These are phyloP conservation scores for Nadsonia commutata DNA, from an alignment of 1,139 yeast species.

Conservation along the genomic window DNA sequence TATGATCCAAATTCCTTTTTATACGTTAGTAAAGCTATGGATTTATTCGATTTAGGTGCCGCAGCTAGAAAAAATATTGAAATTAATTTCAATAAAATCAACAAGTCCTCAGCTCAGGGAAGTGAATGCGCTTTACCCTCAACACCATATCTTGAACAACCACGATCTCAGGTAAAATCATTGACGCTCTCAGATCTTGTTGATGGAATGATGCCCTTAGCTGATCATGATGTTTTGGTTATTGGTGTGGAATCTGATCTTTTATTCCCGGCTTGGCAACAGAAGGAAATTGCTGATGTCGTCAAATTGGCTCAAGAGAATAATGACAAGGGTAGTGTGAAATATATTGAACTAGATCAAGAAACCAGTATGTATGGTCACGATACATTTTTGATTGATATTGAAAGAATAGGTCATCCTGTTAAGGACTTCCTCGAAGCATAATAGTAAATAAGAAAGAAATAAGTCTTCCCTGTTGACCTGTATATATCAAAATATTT, in stretches of 20 bases:
- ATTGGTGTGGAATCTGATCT: slow-evolving; percentile 88
- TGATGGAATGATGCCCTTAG: slow-evolving; percentile 48
- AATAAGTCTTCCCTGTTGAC: too few species aligned
- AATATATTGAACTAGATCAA: slow-evolving; percentile 59
- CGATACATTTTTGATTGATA: slow-evolving; percentile 71
- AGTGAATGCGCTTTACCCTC: slow-evolving; percentile 32
- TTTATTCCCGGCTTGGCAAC: slow-evolving; percentile 91
- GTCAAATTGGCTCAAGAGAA: slow-evolving; percentile 28
- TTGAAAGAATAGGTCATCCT: slow-evolving; percentile 69
- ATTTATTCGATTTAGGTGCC: slow-evolving; percentile 67
- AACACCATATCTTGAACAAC: slow-evolving; percentile 42
- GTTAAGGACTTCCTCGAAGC: slow-evolving; percentile 43
- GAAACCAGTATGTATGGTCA: slow-evolving; percentile 76
- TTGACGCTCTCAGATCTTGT: slow-evolving; percentile 36
- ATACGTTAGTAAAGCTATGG: slow-evolving; percentile 89
- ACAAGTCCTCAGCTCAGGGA: slow-evolving; percentile 14
- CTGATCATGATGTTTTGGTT: slow-evolving; percentile 54
- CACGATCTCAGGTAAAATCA: slow-evolving; percentile 15
- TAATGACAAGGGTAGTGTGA: slow-evolving; percentile 21
- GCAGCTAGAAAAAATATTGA: slow-evolving; percentile 32
- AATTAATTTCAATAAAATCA: slow-evolving; percentile 13
- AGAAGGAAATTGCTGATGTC: slow-evolving; percentile 59
- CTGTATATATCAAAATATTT: too few species aligned
- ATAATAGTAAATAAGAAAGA: slow-evolving; percentile 1
- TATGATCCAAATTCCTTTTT: slow-evolving; percentile 84